Evolutionary conservation across 345 rosid species (phyloP).

Genomic region (Rhizophora mangle): DNA sequence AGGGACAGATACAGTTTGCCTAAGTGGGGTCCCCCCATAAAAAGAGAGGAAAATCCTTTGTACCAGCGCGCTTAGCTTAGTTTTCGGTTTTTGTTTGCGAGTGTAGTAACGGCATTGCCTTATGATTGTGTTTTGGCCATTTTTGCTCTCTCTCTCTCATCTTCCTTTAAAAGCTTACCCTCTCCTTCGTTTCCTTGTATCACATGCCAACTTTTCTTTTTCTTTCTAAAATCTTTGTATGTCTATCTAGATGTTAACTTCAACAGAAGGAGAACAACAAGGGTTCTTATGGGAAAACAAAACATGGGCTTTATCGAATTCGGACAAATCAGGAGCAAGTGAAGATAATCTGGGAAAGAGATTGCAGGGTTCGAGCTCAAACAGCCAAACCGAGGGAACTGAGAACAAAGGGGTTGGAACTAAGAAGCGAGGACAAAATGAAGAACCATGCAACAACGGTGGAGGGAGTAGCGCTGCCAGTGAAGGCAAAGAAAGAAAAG

Average conservation of each 20-base stretch:
- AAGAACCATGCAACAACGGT: not conserved
- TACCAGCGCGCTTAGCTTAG: constrained; percentile 10
- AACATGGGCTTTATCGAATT: constrained; percentile 37
- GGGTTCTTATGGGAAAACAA: constrained; percentile 32
- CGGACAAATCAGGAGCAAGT: constrained; percentile 29
- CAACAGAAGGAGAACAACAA: constrained; percentile 14
- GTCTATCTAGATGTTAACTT: constrained; percentile 2
- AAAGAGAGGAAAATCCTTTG: not conserved
- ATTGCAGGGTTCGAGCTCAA: not conserved
- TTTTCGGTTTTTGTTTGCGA: constrained; percentile 42
- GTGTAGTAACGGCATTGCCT: constrained; percentile 53
- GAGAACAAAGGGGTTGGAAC: not conserved
- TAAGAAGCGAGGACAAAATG: not conserved
- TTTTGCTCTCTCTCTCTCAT: constrained; percentile 17
- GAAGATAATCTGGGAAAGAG: constrained; percentile 10
- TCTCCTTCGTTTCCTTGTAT: not conserved
- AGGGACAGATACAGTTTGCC: not conserved
- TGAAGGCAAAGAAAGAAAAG: constrained; percentile 19
- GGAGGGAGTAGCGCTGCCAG: constrained; percentile 8
- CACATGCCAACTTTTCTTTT: not conserved
- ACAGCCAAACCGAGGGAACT: not conserved
- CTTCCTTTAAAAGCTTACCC: constrained; percentile 22
- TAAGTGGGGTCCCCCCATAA: not conserved
- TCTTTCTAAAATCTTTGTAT: not conserved
- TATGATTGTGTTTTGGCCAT: constrained; percentile 59